Evolutionary conservation across 139 green algal species (phyloP).

Genomic region (Tetraselmis striata): DNA sequence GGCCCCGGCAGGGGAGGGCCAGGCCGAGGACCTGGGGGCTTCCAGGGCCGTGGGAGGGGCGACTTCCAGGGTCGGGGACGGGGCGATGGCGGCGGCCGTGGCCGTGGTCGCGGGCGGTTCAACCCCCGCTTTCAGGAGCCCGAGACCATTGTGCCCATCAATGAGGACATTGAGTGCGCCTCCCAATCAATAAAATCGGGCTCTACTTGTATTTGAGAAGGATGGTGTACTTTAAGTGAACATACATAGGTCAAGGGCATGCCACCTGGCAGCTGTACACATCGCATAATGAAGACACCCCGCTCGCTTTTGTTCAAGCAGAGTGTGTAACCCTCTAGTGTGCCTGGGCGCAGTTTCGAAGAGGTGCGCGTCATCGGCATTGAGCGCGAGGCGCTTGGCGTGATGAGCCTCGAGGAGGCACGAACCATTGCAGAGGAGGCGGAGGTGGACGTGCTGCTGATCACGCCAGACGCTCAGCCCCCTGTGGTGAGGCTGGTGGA

Average conservation of each 20-base stretch:
- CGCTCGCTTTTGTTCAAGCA: not conserved
- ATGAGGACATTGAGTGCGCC: conserved; percentile 4
- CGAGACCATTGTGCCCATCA: conserved; percentile 1
- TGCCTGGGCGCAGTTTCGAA: not conserved
- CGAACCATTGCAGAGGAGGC: not conserved
- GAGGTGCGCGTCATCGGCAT: conserved; percentile 18
- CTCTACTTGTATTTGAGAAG: not conserved
- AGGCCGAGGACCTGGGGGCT: not conserved
- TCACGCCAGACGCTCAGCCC: conserved; percentile 13
- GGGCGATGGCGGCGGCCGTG: not conserved
- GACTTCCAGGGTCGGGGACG: not conserved
- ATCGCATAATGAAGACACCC: too few relatives aligned
- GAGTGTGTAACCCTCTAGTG: not conserved
- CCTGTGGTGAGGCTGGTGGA: conserved; percentile 15
- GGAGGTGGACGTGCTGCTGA: conserved; percentile 15
- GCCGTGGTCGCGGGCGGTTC: not conserved
- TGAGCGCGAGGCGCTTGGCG: conserved; percentile 10
- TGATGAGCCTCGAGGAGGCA: conserved; percentile 17
- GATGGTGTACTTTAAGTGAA: not conserved
- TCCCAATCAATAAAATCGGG: not conserved
- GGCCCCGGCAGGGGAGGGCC: not conserved
- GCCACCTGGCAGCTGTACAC: too few relatives aligned
- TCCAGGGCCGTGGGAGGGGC: not conserved
- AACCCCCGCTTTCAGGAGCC: not conserved
- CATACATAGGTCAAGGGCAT: not conserved